Base-by-base conservation (phyloP, 1,284 basidiomycete genomes). In the Volvariella volvacea region DNA sequence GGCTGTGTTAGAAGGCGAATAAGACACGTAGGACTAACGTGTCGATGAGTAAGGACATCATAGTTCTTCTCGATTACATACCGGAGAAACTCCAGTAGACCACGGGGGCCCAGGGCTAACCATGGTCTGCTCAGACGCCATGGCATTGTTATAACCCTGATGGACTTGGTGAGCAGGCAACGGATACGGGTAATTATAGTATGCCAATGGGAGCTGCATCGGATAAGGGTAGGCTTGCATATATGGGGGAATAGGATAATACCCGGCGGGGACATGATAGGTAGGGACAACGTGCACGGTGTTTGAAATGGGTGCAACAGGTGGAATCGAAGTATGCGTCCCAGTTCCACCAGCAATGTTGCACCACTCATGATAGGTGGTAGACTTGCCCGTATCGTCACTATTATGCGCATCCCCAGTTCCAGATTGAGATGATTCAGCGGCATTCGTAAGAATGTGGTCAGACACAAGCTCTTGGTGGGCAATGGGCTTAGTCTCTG, bases 181-280 rank as follows among this genome's bases (percentile, higher is more conserved):
- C 2, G 67, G 55, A 57, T 70, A 76, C 3, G 70, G 56, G 52
- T 73, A 81, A 17, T 68, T 70, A 48, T 74, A 60, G 44, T 74
- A 76, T 19, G 75, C 73, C 44, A 77, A 52, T 16, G 70, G 71
- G 51, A 76, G 82, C 14, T 67, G 68, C 51, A 74, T 66, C 19
- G 67, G 70, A 12, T 67, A 67, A n/a, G 68, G 58, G 53, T 72
- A 80, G 9, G 72, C 65, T 30, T 71, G 70, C 33, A 77, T 59
- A 80, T 80, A 84, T 22, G 73, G 68, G 22, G 69, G 64, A 31
- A 65, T 62, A 40, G 67, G 62, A 53, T 72, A 78, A 53, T 74
- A 80, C n/a, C 71, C 57, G 30, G 64, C 59, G 8, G 67, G 61
- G 33, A 67, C 50, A 2, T 67, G 49, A 51, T 71, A 73, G 2